A percentile compares a stretch with the other conserved stretches of the same genome.
Evolutionary conservation across 1,284 basidiomycete genomes (phyloP).

Genomic region (Ceratobasidium sp.): DNA sequence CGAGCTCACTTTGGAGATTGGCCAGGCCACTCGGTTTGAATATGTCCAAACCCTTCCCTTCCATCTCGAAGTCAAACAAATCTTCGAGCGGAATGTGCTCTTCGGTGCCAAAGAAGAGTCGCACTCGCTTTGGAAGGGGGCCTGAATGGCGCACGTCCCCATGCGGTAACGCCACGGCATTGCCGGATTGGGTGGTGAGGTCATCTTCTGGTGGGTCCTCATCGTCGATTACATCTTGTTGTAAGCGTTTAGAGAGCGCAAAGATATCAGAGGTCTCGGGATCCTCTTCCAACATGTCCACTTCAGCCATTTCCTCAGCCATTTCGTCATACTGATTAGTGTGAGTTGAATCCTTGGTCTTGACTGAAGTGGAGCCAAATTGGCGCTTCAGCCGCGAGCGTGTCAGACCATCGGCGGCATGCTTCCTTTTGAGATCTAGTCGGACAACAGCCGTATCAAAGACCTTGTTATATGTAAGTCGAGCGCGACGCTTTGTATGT

Average conservation of each 20-base stretch:
- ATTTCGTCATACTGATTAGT: slow-evolving; percentile 5
- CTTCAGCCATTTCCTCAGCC: slow-evolving; percentile 1
- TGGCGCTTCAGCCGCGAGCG: slow-evolving; percentile 30
- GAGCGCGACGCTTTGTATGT: slow-evolving; percentile 43
- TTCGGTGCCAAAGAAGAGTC: slow-evolving; percentile 1
- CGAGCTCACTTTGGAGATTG: slow-evolving; percentile 5
- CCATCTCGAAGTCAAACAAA: not conserved
- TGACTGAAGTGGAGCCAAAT: slow-evolving; percentile 8
- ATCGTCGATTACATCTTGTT: slow-evolving; percentile 6
- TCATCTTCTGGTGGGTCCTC: slow-evolving; percentile 12
- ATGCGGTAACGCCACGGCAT: not conserved
- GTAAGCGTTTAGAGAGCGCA: not conserved
- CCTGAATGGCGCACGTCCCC: too few species aligned
- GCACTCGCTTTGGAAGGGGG: not conserved
- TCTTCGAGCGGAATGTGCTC: not conserved
- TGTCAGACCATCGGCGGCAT: slow-evolving; percentile 28
- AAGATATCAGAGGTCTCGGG: not conserved
- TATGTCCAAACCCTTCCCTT: slow-evolving; percentile 3
- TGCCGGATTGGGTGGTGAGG: too few species aligned
- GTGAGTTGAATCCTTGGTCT: not conserved
- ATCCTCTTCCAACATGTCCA: not conserved
- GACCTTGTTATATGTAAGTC: slow-evolving; percentile 38
- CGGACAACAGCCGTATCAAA: slow-evolving; percentile 42
- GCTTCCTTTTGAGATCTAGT: slow-evolving; percentile 36
- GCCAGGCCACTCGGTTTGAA: not conserved